Percentiles rank a stretch among this genome's conserved stretches.
Evolutionary conservation across 257 asterid genomes (phyloP).

Genomic region (Petrea volubilis): DNA sequence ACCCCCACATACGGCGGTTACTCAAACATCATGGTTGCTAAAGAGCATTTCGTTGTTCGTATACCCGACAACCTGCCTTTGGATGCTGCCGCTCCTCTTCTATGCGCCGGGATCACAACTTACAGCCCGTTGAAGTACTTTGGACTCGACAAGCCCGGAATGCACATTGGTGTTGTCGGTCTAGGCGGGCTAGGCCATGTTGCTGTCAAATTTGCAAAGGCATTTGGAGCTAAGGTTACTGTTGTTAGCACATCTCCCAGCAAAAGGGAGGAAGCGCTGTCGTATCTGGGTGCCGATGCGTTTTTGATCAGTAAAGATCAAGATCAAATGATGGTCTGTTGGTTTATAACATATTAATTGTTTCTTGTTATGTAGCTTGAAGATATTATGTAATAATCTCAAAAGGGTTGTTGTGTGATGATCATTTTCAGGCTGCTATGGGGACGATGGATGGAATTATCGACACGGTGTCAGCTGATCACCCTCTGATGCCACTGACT

Average conservation of each 20-base stretch:
- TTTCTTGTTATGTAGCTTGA: too few species aligned
- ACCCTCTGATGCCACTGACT: conserved; percentile 38
- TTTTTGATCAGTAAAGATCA: background rate
- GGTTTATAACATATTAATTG: too few species aligned
- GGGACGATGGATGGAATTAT: conserved; percentile 42
- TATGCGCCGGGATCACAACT: conserved; percentile 17
- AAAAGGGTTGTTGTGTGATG: too few species aligned
- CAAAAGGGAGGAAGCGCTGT: background rate
- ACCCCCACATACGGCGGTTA: conserved; percentile 9
- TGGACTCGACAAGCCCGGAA: conserved; percentile 11
- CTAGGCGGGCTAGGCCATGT: background rate
- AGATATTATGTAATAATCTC: too few species aligned
- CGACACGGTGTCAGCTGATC: conserved; percentile 47
- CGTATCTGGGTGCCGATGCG: background rate
- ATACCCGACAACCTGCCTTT: conserved; percentile 14
- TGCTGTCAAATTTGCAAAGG: background rate
- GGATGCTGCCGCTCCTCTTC: conserved; percentile 4
- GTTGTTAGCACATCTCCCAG: background rate
- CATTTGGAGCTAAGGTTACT: background rate
- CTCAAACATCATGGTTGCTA: conserved; percentile 16
- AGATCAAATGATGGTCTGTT: background rate
- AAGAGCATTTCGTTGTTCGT: conserved; percentile 10
- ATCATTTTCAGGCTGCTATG: conserved; percentile 35
- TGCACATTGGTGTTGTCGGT: background rate
- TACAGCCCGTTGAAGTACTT: conserved; percentile 7